phyloP scores from a whole-genome alignment of 2,329 filamentous ascomycete genomes.

The Fusarium equiseti region DNA sequence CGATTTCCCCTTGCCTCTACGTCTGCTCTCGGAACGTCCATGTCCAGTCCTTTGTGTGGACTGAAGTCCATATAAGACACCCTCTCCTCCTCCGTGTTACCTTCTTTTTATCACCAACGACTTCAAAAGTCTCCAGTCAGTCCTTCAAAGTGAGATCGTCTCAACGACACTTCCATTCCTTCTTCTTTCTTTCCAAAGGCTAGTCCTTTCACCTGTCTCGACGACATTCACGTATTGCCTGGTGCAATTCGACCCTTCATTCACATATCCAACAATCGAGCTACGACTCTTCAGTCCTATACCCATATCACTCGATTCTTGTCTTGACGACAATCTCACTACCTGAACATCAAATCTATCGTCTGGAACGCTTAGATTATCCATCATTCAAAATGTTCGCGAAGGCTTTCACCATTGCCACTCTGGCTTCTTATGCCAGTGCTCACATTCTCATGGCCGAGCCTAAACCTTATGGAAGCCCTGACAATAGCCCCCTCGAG shows the following conservation, averaged over 20 bases:
- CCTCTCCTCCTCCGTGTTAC: slow-evolving; percentile 23
- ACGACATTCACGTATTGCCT: slow-evolving; percentile 44
- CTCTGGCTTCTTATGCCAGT: slow-evolving; percentile 69
- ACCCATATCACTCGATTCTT: slow-evolving; percentile 44
- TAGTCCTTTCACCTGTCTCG: slow-evolving; percentile 45
- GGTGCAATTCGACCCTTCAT: slow-evolving; percentile 47
- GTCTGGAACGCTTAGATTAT: slow-evolving; percentile 51
- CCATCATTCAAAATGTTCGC: slow-evolving; percentile 62
- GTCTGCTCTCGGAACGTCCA: slow-evolving; percentile 24
- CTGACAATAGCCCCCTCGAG: slow-evolving; percentile 73
- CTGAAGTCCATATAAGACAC: slow-evolving; percentile 44
- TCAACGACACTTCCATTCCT: slow-evolving; percentile 47
- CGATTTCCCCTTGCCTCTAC: slow-evolving; percentile 21
- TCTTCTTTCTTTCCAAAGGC: slow-evolving; percentile 45
- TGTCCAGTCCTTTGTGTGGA: slow-evolving; percentile 36
- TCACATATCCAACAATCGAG: slow-evolving; percentile 35
- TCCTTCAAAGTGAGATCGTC: slow-evolving; percentile 49
- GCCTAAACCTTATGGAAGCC: slow-evolving; percentile 71
- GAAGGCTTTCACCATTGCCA: slow-evolving; percentile 63
- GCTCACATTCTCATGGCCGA: slow-evolving; percentile 82
- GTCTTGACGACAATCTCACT: slow-evolving; percentile 47
- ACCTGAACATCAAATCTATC: slow-evolving; percentile 41
- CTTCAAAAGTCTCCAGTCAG: slow-evolving; percentile 46
- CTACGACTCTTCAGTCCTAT: slow-evolving; percentile 39
- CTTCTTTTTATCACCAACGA: slow-evolving; percentile 39